Percentiles rank a stretch among this genome's conserved stretches.
Conservation (phyloP, 73 alveolate genomes). For the Durusdinium trenchii region DNA sequence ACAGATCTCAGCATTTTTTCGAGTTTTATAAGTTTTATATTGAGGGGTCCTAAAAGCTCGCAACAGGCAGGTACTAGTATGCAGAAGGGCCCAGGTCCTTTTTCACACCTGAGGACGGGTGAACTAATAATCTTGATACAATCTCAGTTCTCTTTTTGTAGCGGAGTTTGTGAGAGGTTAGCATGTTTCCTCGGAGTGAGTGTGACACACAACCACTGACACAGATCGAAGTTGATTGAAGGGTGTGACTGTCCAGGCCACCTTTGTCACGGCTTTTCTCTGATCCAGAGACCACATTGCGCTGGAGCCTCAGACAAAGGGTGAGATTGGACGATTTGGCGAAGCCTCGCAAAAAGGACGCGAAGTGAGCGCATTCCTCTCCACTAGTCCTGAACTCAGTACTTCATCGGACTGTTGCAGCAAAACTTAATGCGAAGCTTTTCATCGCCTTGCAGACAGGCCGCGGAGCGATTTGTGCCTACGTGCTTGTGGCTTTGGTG, state of each 20-base stretch:
- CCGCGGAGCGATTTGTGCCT: constrained; percentile 71
- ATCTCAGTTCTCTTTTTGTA: too few species aligned
- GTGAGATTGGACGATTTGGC: background rate
- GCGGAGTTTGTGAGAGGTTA: too few species aligned
- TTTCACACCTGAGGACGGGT: too few species aligned
- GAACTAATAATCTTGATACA: too few species aligned
- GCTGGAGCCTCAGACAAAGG: background rate
- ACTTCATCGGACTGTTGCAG: background rate
- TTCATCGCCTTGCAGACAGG: background rate
- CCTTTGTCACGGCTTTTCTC: constrained; percentile 87
- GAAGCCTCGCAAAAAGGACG: constrained; percentile 14
- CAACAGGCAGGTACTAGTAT: too few species aligned
- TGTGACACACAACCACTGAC: too few species aligned
- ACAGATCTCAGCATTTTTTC: too few species aligned
- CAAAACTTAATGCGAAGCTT: background rate
- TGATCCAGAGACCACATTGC: constrained; percentile 91
- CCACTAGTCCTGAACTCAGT: constrained; percentile 53
- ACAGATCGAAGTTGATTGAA: too few species aligned
- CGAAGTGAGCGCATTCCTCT: constrained; percentile 86
- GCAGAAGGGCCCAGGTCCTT: too few species aligned
- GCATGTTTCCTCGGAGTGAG: too few species aligned
- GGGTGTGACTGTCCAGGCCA: constrained; percentile 25
- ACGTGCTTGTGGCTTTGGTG: constrained; percentile 75
- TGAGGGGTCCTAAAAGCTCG: too few species aligned
- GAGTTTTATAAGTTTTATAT: too few species aligned